Percentiles rank a stretch among this genome's conserved stretches.
Evolutionary conservation across 2,329 filamentous ascomycete species (phyloP).

Genomic region (Colletotrichum higginsianum): DNA sequence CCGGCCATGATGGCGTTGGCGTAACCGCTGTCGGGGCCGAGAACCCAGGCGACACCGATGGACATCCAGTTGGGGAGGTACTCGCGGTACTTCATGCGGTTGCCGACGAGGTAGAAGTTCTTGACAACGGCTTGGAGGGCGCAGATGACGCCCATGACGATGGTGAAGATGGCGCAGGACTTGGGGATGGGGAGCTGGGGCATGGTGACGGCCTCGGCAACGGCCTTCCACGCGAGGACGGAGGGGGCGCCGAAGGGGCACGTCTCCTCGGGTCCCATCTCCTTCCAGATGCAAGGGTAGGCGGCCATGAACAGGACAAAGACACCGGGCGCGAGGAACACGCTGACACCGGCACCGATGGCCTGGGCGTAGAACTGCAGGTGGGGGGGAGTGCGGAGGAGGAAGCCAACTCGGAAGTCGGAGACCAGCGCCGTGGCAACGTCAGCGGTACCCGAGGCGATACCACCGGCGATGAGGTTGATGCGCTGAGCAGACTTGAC

Average conservation of each 20-base stretch:
- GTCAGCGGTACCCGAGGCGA: slow-evolving; percentile 70
- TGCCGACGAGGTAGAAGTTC: slow-evolving; percentile 67
- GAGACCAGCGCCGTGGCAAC: slow-evolving; percentile 68
- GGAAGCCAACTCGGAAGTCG: slow-evolving; percentile 79
- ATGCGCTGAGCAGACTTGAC: slow-evolving; percentile 69
- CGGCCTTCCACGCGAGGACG: slow-evolving; percentile 76
- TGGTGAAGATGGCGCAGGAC: slow-evolving; percentile 69
- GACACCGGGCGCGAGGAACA: slow-evolving; percentile 77
- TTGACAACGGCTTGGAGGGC: slow-evolving; percentile 66
- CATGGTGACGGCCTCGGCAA: slow-evolving; percentile 73
- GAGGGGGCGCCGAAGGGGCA: slow-evolving; percentile 76
- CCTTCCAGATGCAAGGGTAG: slow-evolving; percentile 76
- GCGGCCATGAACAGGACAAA: slow-evolving; percentile 78
- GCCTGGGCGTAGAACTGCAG: slow-evolving; percentile 78
- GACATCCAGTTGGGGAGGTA: slow-evolving; percentile 76
- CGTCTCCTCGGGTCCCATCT: slow-evolving; percentile 51
- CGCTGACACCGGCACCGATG: slow-evolving; percentile 73
- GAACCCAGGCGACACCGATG: slow-evolving; percentile 71
- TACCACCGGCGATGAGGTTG: slow-evolving; percentile 75
- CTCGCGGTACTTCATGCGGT: slow-evolving; percentile 67
- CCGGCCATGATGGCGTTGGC: slow-evolving; percentile 73
- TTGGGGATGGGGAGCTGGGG: slow-evolving; percentile 69
- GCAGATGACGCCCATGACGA: slow-evolving; percentile 67
- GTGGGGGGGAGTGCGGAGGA: slow-evolving; percentile 74
- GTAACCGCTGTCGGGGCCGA: slow-evolving; percentile 68